Evolutionary conservation across 2,329 filamentous ascomycete genomes (phyloP), one percentile per base, ranked within the genome.

Genomic region (Bipolaris victoriae): DNA sequence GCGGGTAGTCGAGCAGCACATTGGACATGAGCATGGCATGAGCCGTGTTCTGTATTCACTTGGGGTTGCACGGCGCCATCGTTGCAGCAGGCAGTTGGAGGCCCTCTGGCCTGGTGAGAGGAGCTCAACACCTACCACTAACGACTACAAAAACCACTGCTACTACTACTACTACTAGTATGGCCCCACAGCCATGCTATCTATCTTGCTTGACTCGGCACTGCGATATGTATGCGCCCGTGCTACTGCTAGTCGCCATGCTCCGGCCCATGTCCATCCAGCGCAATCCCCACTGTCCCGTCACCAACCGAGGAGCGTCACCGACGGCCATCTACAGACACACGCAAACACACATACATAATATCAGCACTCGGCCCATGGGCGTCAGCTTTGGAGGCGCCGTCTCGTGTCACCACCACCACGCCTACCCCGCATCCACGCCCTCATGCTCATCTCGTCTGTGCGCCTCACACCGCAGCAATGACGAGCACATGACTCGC

Each of bases 381-480:
- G 0, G 7, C 31, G 24, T 16, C 47, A 43, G 37, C 49, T 53
- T 49, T 36, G 43, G 39, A 52, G 40, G 31, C 50, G 35, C 22
- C 50, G 54, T 44, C 41, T 47, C 43, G 61, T 64, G 54, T 54
- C 48, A 62, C 60, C 40, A 52, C 29, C n/a, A 46, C 39, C 35
- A 33, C 48, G 36, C 54, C 52, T 66, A 67, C 66, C 66, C 65
- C 65, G 64, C 66, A 69, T 58, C 20, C 40, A 51, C 52, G 45
- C 41, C 24, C 36, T 22, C 52, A 53, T 48, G 10, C 35, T 22
- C 52, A 52, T 48, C 13, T 44, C 33, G 55, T 55, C 60, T 60
- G 58, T 64, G 61, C 63, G 52, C 51, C 39, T 45, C 46, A 24
- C 41, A 53, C 43, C 45, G 57, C 61, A 61, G 39, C 26, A 24